Evolutionary conservation across 2,329 filamentous ascomycete genomes (phyloP), one percentile per base, ranked within the genome.

Genomic region (Neobulgaria alba): DNA sequence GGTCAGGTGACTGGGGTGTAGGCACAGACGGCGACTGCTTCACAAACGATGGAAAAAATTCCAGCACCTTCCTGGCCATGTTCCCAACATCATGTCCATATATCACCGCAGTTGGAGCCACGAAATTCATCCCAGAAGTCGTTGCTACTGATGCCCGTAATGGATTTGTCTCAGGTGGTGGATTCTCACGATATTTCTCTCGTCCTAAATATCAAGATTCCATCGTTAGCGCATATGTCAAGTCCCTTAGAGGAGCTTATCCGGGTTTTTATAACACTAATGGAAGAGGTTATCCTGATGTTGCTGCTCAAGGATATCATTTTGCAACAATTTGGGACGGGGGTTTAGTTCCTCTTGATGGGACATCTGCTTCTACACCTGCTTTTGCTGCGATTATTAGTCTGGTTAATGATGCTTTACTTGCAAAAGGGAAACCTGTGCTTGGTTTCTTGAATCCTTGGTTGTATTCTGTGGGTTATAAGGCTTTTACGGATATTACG

Each of bases 331-430:
- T 63, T 39, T 63, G 62, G 52, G 59, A 63, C 34, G 62, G 62
- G 2, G 58, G 47, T 0, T 47, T 56, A 15, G 53, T 55, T 4
- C 49, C 55, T 0, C 64, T 74, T n/a, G 66, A 64, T 29, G 73
- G 73, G 4, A 73, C 67, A 12, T 15, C 16, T 29, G 10, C 12
- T 21, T n/a, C 5, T 18, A 61, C 71, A 0, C 79, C 79, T 1
- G 62, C 74, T 0, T 69, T 72, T 1, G 67, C 73, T 1, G 73
- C 68, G 8, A 64, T 82, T 39, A 64, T 83, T 21, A 63, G 71
- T 2, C 63, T 83, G 2, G 61, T 82, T 33, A 83, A 83, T 47
- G 77, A 80, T 47, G 74, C 73, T 0, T 62, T 76, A 12, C 57
- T 80, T n/a, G 63, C 68, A 1, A 62, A 62, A 8, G 71, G 72